Evolutionary conservation across 805 yeast genomes (phyloP).

Genomic region (Saturnispora besseyi): DNA sequence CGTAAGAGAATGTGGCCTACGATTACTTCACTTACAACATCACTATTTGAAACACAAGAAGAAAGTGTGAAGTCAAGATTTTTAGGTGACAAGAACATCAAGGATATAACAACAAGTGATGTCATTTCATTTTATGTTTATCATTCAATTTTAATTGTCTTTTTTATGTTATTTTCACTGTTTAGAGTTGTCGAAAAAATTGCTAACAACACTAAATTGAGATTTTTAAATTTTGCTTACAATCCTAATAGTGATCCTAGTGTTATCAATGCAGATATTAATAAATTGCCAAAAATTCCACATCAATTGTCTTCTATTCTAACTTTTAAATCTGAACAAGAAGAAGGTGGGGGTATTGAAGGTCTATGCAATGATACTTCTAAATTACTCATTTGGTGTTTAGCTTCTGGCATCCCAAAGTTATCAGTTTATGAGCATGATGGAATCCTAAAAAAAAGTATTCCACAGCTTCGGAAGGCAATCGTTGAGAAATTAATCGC

Average conservation of each 20-base stretch:
- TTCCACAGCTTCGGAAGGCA: slow-evolving; percentile 48
- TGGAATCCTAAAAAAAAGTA: slow-evolving; percentile 52
- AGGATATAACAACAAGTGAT: slow-evolving; percentile 4
- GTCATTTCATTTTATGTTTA: slow-evolving; percentile 29
- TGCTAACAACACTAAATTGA: slow-evolving; percentile 44
- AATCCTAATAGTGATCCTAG: slow-evolving; percentile 74
- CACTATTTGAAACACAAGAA: slow-evolving; percentile 17
- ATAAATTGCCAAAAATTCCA: slow-evolving; percentile 67
- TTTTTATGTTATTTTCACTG: slow-evolving; percentile 50
- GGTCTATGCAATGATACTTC: slow-evolving; percentile 71
- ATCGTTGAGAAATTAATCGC: slow-evolving; percentile 49
- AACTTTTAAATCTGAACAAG: slow-evolving; percentile 62
- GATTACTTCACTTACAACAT: slow-evolving; percentile 11
- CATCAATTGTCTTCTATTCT: slow-evolving; percentile 67
- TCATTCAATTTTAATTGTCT: slow-evolving; percentile 40
- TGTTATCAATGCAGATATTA: slow-evolving; percentile 75
- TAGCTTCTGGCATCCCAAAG: slow-evolving; percentile 75
- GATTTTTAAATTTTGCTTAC: slow-evolving; percentile 53
- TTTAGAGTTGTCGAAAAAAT: slow-evolving; percentile 44
- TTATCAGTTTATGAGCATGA: slow-evolving; percentile 72
- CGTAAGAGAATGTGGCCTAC: not conserved
- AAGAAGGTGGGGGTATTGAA: slow-evolving; percentile 82
- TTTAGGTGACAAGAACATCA: slow-evolving; percentile 3
- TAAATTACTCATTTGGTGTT: slow-evolving; percentile 77
- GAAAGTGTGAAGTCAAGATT: slow-evolving; percentile 8